Evolutionary conservation across 345 rosid species (phyloP), one percentile per base, ranked within the genome.

Genomic region (Pistacia integerrima): DNA sequence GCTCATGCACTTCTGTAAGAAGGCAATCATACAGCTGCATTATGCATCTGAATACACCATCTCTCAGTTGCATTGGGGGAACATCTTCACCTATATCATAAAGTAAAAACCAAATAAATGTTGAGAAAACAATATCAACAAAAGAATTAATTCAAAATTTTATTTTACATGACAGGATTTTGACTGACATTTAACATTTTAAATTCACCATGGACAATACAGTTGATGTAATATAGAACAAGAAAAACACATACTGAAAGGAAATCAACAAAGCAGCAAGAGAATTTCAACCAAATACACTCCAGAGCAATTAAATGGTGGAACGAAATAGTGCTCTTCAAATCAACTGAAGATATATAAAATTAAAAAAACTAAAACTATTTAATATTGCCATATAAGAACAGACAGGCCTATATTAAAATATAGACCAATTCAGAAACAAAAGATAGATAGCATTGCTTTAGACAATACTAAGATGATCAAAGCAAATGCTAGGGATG

Each of bases 11-110:
- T 87, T 96, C 99, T 49, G 98, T 96, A 74, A 96, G 82, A 74
- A 96, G 98, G 82, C 98, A 93, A 85, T 93, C 99, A 79, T 90
- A 96, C 77, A 96, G 78, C 88, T 96, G 99, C 87, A 87, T 79
- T 78, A 93, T 86, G 79, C 97, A 92, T 85, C 95, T 92, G 81
- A 93, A 93, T 14, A 96, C 99, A 72, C 97, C 90, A 81, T 96
- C 99, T 85, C 91, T 91, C 84, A 96, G 89, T 81, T 92, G 98
- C 98, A 92, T 90, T 22, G 97, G 99, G 35, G 98, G 99, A 77
- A 92, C 89, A 85, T 96, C 99, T 88, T 96, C 99, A 72, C 93
- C 99, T 96, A 60, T 30, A 76, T n/a, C 68, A 80, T 14, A 77
- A 44, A 72, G 64, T 48, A 35, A 51, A 33, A 30, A 56, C 49